phyloP scores from a whole-genome alignment of 2,329 filamentous ascomycete genomes.

The Stachybotrys echinatus region DNA sequence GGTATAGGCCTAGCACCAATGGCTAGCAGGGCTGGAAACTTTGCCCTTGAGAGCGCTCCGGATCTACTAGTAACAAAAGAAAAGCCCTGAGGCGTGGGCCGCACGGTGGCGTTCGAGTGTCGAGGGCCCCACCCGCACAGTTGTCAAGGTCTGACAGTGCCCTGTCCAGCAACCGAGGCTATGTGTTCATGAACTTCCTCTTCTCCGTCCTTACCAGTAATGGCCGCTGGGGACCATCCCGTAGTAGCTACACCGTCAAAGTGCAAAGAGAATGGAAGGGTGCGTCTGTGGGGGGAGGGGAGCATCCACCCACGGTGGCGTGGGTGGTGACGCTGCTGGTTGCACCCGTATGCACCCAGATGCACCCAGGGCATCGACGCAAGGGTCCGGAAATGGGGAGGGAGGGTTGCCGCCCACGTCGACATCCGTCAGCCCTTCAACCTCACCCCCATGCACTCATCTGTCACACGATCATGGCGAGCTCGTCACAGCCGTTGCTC shows the following conservation, averaged over 20 bases:
- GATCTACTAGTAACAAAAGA: slow-evolving; percentile 10
- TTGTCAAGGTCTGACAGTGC: no score
- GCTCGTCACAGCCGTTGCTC: not conserved
- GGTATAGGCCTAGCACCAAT: not conserved
- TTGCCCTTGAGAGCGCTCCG: no score
- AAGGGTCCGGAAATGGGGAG: no score
- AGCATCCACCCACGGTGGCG: not conserved
- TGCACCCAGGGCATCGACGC: no score
- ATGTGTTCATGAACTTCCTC: no score
- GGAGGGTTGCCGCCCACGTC: no score
- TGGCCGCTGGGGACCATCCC: no score
- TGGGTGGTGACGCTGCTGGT: not conserved
- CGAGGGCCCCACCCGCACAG: no score
- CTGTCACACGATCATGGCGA: not conserved
- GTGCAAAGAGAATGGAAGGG: not conserved
- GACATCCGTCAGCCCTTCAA: not conserved
- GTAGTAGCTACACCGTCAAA: no score
- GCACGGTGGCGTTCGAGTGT: not conserved
- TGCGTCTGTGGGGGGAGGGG: not conserved
- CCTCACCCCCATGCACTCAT: not conserved
- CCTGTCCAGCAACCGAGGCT: no score
- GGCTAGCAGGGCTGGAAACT: not conserved
- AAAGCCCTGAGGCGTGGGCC: not conserved
- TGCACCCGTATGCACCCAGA: no score
- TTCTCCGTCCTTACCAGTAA: no score